These are phyloP conservation scores for Fragaria nilgerrensis DNA, from an alignment of 306 rosid species.

Conservation along the genomic window DNA sequence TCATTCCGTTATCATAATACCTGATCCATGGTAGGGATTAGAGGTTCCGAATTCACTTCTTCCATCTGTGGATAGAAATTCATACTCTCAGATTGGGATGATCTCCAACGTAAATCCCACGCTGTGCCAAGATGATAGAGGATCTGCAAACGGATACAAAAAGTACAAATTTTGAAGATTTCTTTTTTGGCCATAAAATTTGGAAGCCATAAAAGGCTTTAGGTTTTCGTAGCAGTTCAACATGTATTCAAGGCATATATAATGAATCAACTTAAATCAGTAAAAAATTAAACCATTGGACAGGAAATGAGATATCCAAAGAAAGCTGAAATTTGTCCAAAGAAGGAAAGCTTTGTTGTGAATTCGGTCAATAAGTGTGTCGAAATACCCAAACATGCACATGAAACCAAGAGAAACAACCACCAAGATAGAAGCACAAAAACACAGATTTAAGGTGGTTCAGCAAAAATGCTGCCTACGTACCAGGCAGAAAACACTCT, in stretches of 20 bases:
- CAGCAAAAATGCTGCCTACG: too few species aligned
- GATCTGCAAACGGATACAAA: conserved; percentile 43
- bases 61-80: conserved; percentile 30
- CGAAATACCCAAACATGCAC: too few species aligned
- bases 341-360: too few species aligned
- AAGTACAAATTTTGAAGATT: conserved; percentile 13
- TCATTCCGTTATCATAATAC: conserved; percentile 29
- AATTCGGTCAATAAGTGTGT: too few species aligned
- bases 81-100: conserved; percentile 32
- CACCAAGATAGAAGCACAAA: too few species aligned
- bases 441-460: too few species aligned
- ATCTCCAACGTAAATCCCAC: conserved; percentile 86
- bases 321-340: background rate
- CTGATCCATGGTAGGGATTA: conserved; percentile 68
- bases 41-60: conserved; percentile 54
- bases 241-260: background rate
- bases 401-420: too few species aligned
- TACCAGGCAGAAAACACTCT: too few species aligned
- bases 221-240: conserved; percentile 7
- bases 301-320: background rate
- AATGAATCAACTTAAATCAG: background rate
- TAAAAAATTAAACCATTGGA: background rate
- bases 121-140: conserved; percentile 85
- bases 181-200: background rate
- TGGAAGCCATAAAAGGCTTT: background rate